These are phyloP conservation scores for Tylopilus intermedius DNA, from an alignment of 768 basidiomycete species.

Conservation along the genomic window DNA sequence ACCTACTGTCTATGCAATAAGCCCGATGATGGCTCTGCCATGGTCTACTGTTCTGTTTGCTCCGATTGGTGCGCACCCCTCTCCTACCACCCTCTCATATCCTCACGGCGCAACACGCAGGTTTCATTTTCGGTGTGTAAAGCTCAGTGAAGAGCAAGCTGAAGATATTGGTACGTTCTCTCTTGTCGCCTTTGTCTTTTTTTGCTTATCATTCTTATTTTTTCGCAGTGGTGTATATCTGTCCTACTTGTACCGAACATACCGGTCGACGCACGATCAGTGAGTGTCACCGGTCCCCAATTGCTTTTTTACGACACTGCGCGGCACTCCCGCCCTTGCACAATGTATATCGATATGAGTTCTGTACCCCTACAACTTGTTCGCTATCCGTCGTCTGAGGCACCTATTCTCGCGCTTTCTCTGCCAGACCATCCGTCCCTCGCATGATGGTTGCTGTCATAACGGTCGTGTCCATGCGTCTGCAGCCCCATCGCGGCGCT, in stretches of 20 bases:
- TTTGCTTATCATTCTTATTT: slow-evolving; percentile 13
- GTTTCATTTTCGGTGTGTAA: slow-evolving; percentile 81
- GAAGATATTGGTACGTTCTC: slow-evolving; percentile 69
- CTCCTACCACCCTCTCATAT: neutral
- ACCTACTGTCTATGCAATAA: slow-evolving; percentile 57
- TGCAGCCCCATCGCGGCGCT: slow-evolving; percentile 18
- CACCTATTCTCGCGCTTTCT: slow-evolving; percentile 27
- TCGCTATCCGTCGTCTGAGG: slow-evolving; percentile 33
- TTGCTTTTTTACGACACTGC: slow-evolving; percentile 26
- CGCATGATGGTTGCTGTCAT: slow-evolving; percentile 30
- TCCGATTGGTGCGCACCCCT: slow-evolving; percentile 55
- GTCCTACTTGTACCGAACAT: slow-evolving; percentile 49
- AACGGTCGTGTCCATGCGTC: slow-evolving; percentile 30
- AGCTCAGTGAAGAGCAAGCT: slow-evolving; percentile 57
- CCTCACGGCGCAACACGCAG: slow-evolving; percentile 34
- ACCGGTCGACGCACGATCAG: slow-evolving; percentile 66
- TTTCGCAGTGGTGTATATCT: slow-evolving; percentile 53
- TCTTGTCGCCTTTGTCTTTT: neutral
- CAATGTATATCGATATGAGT: slow-evolving; percentile 36
- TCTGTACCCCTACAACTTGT: slow-evolving; percentile 34
- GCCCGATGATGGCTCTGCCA: slow-evolving; percentile 73
- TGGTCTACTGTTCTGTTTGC: slow-evolving; percentile 73
- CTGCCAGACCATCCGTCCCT: slow-evolving; percentile 31
- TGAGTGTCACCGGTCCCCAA: slow-evolving; percentile 54
- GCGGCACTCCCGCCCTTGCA: slow-evolving; percentile 23